phyloP scores from a whole-genome alignment of 2,329 filamentous ascomycete genomes.

The Ceratocystis smalleyi region DNA sequence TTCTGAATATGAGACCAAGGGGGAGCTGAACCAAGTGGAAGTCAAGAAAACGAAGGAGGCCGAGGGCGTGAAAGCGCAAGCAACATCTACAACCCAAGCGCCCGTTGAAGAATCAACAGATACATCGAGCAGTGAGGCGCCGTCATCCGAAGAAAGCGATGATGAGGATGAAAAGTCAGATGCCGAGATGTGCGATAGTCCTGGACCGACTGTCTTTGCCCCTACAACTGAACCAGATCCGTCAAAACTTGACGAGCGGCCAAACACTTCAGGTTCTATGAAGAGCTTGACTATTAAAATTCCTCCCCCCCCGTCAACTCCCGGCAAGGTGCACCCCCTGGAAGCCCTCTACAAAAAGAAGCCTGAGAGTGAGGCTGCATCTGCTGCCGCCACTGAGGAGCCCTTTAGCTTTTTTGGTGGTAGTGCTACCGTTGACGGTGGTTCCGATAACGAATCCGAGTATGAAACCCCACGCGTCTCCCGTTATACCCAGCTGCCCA shows the following conservation, averaged over 20 bases:
- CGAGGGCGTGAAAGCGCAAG: background rate
- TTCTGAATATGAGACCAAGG: slow-evolving; percentile 4
- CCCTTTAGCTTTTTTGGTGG: slow-evolving; percentile 64
- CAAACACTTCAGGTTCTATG: slow-evolving; percentile 36
- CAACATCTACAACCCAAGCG: slow-evolving; percentile 16
- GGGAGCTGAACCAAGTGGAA: slow-evolving; percentile 12
- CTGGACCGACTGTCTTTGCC: background rate
- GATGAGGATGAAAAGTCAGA: background rate
- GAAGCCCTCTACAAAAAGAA: slow-evolving; percentile 77
- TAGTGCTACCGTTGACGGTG: slow-evolving; percentile 34
- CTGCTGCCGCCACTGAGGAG: slow-evolving; percentile 27
- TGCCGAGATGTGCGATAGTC: slow-evolving; percentile 1
- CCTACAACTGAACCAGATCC: slow-evolving; percentile 10
- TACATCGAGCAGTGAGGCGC: slow-evolving; percentile 18
- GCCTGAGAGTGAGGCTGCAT: slow-evolving; percentile 21
- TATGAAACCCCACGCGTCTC: slow-evolving; percentile 18
- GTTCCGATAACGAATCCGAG: slow-evolving; percentile 28
- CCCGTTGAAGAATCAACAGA: slow-evolving; percentile 16
- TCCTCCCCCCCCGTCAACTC: slow-evolving; percentile 32
- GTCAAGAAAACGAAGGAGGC: slow-evolving; percentile 14
- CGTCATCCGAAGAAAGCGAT: slow-evolving; percentile 19
- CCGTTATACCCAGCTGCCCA: slow-evolving; percentile 35
- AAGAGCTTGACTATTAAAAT: slow-evolving; percentile 41
- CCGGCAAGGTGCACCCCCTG: slow-evolving; percentile 58
- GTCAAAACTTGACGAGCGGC: slow-evolving; percentile 20